phyloP scores from a whole-genome alignment of 2,329 filamentous ascomycete genomes.

The Chaetomiaceae sp. region DNA sequence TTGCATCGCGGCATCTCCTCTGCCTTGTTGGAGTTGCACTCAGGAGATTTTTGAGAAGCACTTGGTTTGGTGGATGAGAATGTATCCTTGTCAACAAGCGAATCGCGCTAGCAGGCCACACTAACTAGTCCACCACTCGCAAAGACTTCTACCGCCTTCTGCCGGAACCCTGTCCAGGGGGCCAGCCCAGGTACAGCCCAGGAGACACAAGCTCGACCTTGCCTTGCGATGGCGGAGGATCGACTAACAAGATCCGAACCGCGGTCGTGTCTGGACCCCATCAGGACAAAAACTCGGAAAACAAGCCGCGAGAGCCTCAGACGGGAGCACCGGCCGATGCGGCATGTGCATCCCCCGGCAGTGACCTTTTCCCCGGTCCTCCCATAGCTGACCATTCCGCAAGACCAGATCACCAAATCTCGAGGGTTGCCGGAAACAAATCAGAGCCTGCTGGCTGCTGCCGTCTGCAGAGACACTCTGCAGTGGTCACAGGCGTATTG shows the following conservation, averaged over 20 bases:
- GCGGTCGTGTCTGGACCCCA: neutral
- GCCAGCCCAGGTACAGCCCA: neutral
- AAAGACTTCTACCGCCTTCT: conserved; percentile 24
- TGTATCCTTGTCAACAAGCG: conserved; percentile 5
- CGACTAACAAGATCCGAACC: conserved; percentile 7
- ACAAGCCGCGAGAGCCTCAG: conserved; percentile 3
- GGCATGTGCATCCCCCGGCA: neutral
- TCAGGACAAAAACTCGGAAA: neutral
- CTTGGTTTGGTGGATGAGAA: too few relatives aligned
- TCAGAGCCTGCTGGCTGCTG: too few relatives aligned
- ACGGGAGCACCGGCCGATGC: neutral
- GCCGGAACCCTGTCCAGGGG: conserved; percentile 15
- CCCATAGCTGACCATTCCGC: neutral
- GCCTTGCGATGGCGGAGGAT: conserved; percentile 1
- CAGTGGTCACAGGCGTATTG: neutral
- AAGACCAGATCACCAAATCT: too few relatives aligned
- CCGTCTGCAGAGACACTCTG: neutral
- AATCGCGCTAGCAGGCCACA: conserved; percentile 14
- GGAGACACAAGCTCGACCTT: conserved; percentile 10
- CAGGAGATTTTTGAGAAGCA: conserved; percentile 5
- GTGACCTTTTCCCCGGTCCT: neutral
- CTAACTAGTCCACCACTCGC: conserved; percentile 6
- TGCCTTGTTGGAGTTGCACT: neutral
- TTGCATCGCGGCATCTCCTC: conserved; percentile 7
- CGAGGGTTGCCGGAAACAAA: too few relatives aligned